Evolutionary conservation across 345 rosid genomes (phyloP).

Genomic region (Clausena lansium): DNA sequence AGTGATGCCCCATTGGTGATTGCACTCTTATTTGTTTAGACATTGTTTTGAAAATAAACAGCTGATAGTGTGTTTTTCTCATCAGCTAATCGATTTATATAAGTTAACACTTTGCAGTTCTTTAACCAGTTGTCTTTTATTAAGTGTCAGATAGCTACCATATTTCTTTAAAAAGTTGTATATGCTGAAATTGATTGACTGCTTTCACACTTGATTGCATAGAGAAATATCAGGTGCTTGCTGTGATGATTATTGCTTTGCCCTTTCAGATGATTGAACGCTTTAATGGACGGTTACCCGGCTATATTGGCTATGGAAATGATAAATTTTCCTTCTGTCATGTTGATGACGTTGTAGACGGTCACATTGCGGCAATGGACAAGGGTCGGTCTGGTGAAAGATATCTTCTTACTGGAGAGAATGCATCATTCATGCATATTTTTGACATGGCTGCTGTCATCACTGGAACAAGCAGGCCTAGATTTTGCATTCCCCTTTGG

Average conservation of each 20-base stretch:
- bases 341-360: conserved; percentile 81
- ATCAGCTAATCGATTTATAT: too few species aligned
- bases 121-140: background rate
- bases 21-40: background rate
- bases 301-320: conserved; percentile 71
- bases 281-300: conserved; percentile 79
- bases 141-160: background rate
- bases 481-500: conserved; percentile 65
- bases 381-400: conserved; percentile 73
- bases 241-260: background rate
- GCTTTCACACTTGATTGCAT: background rate
- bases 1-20: background rate
- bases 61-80: background rate
- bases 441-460: conserved; percentile 78
- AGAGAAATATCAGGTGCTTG: background rate
- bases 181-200: background rate
- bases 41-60: background rate
- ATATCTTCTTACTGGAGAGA: conserved; percentile 86
- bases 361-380: conserved; percentile 73
- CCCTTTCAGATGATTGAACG: conserved; percentile 70
- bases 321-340: conserved; percentile 76
- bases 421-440: conserved; percentile 63
- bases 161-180: background rate
- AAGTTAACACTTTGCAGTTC: background rate
- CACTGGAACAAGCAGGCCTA: conserved; percentile 60